phyloP scores from a whole-genome alignment of 108 stramenopile species.

The Thalassiosira profunda region DNA sequence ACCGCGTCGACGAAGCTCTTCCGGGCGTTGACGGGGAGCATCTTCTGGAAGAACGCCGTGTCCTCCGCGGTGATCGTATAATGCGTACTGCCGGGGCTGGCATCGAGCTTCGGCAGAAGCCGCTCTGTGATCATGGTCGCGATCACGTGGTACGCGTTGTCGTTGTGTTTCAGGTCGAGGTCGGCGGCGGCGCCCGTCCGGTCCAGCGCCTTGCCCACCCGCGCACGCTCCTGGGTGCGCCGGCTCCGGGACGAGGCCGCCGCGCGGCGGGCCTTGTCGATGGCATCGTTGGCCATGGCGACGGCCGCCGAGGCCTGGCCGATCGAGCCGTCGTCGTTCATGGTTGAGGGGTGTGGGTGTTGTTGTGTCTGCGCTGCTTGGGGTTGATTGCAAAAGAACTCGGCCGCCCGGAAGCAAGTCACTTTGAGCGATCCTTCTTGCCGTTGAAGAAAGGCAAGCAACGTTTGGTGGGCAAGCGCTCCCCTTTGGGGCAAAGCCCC shows the following conservation, averaged over 20 bases:
- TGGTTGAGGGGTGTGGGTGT: neutral
- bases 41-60: constrained; percentile 53
- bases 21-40: constrained; percentile 53
- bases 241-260: constrained; percentile 35
- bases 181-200: neutral
- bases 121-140: constrained; percentile 67
- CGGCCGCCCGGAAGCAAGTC: too few relatives aligned
- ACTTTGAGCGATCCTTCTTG: too few relatives aligned
- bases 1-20: constrained; percentile 74
- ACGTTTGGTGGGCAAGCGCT: too few relatives aligned
- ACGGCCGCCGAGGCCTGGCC: constrained; percentile 45
- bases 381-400: too few relatives aligned
- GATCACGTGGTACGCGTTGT: constrained; percentile 75
- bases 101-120: constrained; percentile 47
- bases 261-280: constrained; percentile 49
- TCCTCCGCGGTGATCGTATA: constrained; percentile 54
- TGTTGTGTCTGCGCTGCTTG: too few relatives aligned
- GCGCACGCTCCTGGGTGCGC: neutral
- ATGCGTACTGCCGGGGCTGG: constrained; percentile 5
- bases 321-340: constrained; percentile 12
- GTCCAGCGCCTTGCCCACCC: neutral
- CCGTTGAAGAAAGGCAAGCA: too few relatives aligned
- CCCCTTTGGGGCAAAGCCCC: too few relatives aligned
- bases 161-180: constrained; percentile 69
- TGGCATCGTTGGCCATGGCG: constrained; percentile 48